phyloP scores from a whole-genome alignment of 2,329 filamentous ascomycete genomes.

The Niveomyces coronatus region DNA sequence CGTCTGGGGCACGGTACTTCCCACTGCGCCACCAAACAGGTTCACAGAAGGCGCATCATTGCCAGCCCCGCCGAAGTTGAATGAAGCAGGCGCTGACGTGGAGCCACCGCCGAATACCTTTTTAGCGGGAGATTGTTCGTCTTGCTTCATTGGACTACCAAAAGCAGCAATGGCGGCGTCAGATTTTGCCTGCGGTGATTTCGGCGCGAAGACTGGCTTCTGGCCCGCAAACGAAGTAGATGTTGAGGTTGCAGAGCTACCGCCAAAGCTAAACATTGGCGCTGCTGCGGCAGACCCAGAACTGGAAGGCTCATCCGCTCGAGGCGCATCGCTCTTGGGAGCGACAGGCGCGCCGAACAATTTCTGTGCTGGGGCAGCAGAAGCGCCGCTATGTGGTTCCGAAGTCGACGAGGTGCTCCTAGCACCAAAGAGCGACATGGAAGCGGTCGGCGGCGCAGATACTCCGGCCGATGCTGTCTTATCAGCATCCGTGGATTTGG shows the following conservation, averaged over 20 bases:
- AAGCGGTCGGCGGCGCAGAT: conserved; percentile 3
- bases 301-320: too few relatives aligned
- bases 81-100: conserved; percentile 20
- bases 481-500: conserved; percentile 20
- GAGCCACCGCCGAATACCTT: conserved; percentile 19
- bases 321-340: conserved; percentile 16
- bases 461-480: conserved; percentile 10
- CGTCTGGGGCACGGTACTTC: conserved; percentile 14
- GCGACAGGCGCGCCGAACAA: conserved; percentile 21
- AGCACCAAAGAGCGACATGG: conserved; percentile 24
- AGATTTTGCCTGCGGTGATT: conserved; percentile 21
- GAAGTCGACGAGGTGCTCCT: conserved; percentile 11
- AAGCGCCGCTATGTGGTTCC: conserved; percentile 23
- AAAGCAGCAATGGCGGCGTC: conserved; percentile 23
- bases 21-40: conserved; percentile 24
- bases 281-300: conserved; percentile 15
- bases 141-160: conserved; percentile 34
- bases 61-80: conserved; percentile 22
- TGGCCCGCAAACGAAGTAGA: conserved; percentile 16
- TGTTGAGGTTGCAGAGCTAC: conserved; percentile 20
- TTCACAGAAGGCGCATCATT: conserved; percentile 24
- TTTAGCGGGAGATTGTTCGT: conserved; percentile 28
- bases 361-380: conserved; percentile 15
- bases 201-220: conserved; percentile 29
- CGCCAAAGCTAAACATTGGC: conserved; percentile 24